Conservation (phyloP, 768 basidiomycete genomes). For the Coprinopsis sp. region DNA sequence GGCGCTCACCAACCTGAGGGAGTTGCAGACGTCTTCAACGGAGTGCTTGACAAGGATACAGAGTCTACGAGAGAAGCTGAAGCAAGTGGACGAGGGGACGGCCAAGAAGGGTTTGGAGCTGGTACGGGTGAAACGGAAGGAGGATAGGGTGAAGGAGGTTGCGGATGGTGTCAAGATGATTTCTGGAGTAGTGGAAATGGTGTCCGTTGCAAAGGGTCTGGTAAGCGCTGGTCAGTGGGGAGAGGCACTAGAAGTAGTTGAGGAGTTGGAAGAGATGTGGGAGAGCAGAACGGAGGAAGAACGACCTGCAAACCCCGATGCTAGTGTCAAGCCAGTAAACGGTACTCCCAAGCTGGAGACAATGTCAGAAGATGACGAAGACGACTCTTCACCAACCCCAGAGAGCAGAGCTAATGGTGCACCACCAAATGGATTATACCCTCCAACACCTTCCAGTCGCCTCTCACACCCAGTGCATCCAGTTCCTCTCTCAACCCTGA, state of each 20-base stretch:
- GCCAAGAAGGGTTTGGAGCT: conserved; percentile 79
- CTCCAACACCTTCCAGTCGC: conserved; percentile 12
- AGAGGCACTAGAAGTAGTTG: conserved; percentile 73
- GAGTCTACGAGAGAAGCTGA: conserved; percentile 64
- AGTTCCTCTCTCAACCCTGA: conserved; percentile 62
- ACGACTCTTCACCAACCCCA: conserved; percentile 9
- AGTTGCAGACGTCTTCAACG: conserved; percentile 85
- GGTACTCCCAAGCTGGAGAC: conserved; percentile 27
- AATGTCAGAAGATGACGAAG: conserved; percentile 33
- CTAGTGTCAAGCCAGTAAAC: conserved; percentile 16
- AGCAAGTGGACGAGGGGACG: conserved; percentile 69
- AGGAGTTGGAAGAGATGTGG: conserved; percentile 62
- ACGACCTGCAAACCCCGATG: conserved; percentile 12
- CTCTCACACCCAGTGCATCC: conserved; percentile 21
- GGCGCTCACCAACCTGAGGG: conserved; percentile 89
- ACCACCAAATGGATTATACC: neutral
- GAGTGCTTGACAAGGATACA: conserved; percentile 75
- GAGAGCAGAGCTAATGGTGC: conserved; percentile 5
- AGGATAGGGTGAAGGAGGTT: conserved; percentile 57
- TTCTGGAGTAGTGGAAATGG: conserved; percentile 71
- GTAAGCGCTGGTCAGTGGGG: conserved; percentile 88
- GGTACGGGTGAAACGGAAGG: conserved; percentile 57
- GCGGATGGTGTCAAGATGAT: conserved; percentile 60
- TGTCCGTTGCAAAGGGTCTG: conserved; percentile 61
- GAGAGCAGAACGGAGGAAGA: conserved; percentile 17